Conservation (phyloP, 2,329 filamentous ascomycete genomes). For the Colletotrichum costaricense region DNA sequence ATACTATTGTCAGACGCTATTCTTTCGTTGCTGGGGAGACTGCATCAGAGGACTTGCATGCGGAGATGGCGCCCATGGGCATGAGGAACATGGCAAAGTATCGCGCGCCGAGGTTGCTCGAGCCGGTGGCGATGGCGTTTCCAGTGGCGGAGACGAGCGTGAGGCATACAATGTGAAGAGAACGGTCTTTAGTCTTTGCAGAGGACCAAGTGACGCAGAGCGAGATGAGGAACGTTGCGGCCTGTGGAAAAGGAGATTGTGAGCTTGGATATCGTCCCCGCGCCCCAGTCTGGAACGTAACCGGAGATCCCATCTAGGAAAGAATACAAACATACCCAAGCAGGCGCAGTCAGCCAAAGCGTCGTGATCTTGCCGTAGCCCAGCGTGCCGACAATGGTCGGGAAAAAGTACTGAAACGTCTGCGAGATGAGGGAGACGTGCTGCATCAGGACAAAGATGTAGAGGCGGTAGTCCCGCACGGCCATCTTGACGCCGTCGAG, state of each 20-base stretch:
- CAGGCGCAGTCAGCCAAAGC: constrained; percentile 67
- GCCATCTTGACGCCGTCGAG: constrained; percentile 60
- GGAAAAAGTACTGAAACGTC: constrained; percentile 75
- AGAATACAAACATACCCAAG: constrained; percentile 58
- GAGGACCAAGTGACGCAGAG: constrained; percentile 66
- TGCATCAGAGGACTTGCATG: constrained; percentile 45
- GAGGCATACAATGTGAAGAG: constrained; percentile 64
- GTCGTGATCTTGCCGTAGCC: constrained; percentile 66
- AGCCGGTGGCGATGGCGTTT: constrained; percentile 65
- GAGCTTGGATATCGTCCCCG: background rate
- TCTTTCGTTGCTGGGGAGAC: too few species aligned
- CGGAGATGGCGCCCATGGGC: constrained; percentile 63
- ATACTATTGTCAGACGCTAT: background rate
- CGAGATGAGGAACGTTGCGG: constrained; percentile 64
- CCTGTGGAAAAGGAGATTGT: constrained; percentile 39
- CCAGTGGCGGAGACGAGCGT: constrained; percentile 64
- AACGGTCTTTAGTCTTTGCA: constrained; percentile 64
- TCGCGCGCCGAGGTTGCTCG: constrained; percentile 60
- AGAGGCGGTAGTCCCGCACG: constrained; percentile 61
- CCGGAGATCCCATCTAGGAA: background rate
- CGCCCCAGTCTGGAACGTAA: too few species aligned
- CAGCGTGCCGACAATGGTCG: constrained; percentile 70
- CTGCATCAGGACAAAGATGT: constrained; percentile 65
- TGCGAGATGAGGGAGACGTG: constrained; percentile 63
- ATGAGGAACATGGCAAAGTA: constrained; percentile 74